phyloP scores from a whole-genome alignment of 2,329 filamentous ascomycete genomes.

The Penicillium corylophilum region DNA sequence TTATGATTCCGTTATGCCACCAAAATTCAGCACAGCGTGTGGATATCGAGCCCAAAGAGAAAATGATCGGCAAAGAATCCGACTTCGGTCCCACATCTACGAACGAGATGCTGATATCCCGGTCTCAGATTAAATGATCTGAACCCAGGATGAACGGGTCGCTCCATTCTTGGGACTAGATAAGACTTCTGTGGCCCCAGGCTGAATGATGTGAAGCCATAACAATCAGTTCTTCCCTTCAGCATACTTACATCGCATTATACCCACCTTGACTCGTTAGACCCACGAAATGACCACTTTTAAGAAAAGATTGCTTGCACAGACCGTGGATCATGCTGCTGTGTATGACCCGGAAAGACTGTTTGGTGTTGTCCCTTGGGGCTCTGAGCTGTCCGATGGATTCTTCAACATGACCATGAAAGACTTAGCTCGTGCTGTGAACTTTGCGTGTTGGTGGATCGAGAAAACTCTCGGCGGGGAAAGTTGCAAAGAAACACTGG shows the following conservation, averaged over 20 bases:
- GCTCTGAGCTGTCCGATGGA: constrained; percentile 16
- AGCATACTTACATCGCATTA: not conserved
- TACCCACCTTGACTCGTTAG: not conserved
- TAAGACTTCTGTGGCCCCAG: not conserved
- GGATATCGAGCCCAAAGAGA: not conserved
- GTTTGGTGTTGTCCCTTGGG: constrained; percentile 15
- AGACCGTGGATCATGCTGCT: constrained; percentile 5
- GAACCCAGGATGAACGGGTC: not conserved
- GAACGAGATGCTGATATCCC: not conserved
- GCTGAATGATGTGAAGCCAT: not conserved
- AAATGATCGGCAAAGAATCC: constrained; percentile 6
- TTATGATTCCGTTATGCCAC: constrained; percentile 8
- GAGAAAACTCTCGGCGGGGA: constrained; percentile 14
- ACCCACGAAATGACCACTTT: not conserved
- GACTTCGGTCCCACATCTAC: not conserved
- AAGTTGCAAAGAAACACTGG: constrained; percentile 14
- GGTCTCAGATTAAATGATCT: not conserved
- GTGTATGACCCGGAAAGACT: constrained; percentile 8
- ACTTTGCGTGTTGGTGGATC: constrained; percentile 23
- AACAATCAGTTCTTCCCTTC: not conserved
- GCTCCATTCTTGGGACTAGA: not conserved
- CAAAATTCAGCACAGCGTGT: constrained; percentile 2
- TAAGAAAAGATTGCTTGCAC: constrained; percentile 15
- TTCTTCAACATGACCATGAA: constrained; percentile 19
- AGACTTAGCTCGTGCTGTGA: constrained; percentile 18